phyloP scores from a whole-genome alignment of 768 basidiomycete genomes.

The Coprinopsis strossmayeri region DNA sequence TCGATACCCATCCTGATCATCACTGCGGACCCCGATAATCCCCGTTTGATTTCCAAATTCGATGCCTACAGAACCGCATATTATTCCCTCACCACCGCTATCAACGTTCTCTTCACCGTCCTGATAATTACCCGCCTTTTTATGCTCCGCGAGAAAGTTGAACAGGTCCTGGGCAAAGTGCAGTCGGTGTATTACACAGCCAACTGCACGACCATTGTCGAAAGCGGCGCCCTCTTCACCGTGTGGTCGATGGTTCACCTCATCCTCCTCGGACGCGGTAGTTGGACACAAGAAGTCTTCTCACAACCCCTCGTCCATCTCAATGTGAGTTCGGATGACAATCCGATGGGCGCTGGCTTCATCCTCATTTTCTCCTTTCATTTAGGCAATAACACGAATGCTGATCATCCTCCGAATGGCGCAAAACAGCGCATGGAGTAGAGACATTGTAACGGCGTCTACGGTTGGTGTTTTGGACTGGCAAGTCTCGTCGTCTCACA shows the following conservation, averaged over 20 bases:
- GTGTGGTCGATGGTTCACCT: constrained; percentile 27
- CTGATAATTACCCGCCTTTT: constrained; percentile 25
- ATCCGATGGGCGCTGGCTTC: background rate
- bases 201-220: constrained; percentile 28
- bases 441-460: constrained; percentile 26
- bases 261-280: constrained; percentile 17
- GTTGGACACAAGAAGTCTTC: constrained; percentile 24
- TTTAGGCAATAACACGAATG: constrained; percentile 30
- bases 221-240: constrained; percentile 32
- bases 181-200: constrained; percentile 33
- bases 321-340: constrained; percentile 19
- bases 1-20: constrained; percentile 28
- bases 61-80: constrained; percentile 18
- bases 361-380: background rate
- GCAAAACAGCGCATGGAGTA: constrained; percentile 32
- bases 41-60: constrained; percentile 12
- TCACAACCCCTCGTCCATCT: constrained; percentile 24
- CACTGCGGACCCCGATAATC: constrained; percentile 14
- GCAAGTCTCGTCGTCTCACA: constrained; percentile 30
- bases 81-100: constrained; percentile 22
- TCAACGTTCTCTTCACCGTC: constrained; percentile 25
- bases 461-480: constrained; percentile 29
- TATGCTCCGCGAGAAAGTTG: constrained; percentile 26
- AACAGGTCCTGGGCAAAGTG: constrained; percentile 27
- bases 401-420: constrained; percentile 33